Evolutionary conservation across 352 stramenopile genomes (phyloP), one percentile per base, ranked within the genome.

Genomic region (Elongisporangium anandrum): DNA sequence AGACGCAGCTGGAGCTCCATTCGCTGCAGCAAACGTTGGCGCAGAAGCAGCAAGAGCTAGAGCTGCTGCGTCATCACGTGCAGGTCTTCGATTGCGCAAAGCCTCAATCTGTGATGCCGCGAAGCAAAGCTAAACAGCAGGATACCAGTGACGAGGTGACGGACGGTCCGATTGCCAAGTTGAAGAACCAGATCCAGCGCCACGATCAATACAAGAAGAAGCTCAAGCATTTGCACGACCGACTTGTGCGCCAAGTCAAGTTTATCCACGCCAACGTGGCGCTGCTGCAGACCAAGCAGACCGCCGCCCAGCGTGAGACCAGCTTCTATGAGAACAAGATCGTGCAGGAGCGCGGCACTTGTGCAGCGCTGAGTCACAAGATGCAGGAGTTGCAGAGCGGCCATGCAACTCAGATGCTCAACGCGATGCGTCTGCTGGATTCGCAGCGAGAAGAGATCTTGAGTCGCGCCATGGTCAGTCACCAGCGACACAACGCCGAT

Each of bases 191-290:
- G 45, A 70, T 81, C 20, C 67, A 61, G 2, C 75, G 68, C 19
- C 69, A 77, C 38, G 75, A 82, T 6, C 59, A 66, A 17, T 90
- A 88, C 73, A 83, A 81, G 55, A 84, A 85, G 65, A 71, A 71
- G 29, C 57, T 90, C 13, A 61, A 61, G 2, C 64, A 68, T n/a
- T 70, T 88, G 63, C 63, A 77, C 20, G 74, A 82, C 2, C 73
- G 77, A 4, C 52, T 87, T 3, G 24, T 57, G 13, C 68, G 70
- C 16, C 65, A 81, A 22, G 52, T 72, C 3, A 66, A 75, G 4
- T 75, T 78, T n/a, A 24, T 75, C 0, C 57, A 67, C 8, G 79
- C 79, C 15, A 81, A 73, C 24, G 59, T 70, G 24, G 68, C 79
- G 52, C 26, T 75, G 10, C 51, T 79, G 12, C 57, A 57, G 22